Evolutionary conservation across 176 grass and related monocot species (phyloP).

Genomic region (Alopecurus myosuroides): DNA sequence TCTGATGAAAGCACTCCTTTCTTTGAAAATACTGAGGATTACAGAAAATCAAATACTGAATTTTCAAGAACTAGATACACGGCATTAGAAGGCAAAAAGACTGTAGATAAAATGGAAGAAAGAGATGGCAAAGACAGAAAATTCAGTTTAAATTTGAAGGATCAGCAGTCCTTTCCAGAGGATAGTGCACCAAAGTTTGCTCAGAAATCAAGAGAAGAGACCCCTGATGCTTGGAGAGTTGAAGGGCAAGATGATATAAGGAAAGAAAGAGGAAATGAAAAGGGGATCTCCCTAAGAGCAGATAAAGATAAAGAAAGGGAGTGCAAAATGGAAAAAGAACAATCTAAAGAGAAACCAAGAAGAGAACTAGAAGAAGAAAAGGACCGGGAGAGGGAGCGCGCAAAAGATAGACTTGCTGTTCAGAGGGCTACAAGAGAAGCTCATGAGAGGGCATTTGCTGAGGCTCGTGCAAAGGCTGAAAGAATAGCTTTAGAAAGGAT

Average conservation of each 20-base stretch:
- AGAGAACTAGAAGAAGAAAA: slow-evolving; percentile 62
- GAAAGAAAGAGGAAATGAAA: slow-evolving; percentile 23
- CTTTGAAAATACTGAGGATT: slow-evolving; percentile 15
- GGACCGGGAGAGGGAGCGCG: slow-evolving; percentile 76
- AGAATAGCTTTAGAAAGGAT: slow-evolving; percentile 75
- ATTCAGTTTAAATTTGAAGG: neutral
- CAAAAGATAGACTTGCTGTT: slow-evolving; percentile 87
- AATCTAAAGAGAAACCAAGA: slow-evolving; percentile 40
- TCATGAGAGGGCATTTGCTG: slow-evolving; percentile 64
- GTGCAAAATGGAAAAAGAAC: slow-evolving; percentile 45
- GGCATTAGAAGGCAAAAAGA: slow-evolving; percentile 18
- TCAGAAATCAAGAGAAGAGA: slow-evolving; percentile 34
- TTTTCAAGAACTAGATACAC: neutral
- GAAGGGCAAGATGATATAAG: slow-evolving; percentile 37
- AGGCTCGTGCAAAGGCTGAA: slow-evolving; percentile 64
- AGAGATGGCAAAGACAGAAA: slow-evolving; percentile 8
- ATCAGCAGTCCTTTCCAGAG: slow-evolving; percentile 23
- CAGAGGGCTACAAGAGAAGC: slow-evolving; percentile 81
- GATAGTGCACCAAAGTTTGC: slow-evolving; percentile 21
- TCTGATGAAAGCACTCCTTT: slow-evolving; percentile 21
- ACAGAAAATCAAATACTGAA: slow-evolving; percentile 22
- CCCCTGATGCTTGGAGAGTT: slow-evolving; percentile 21
- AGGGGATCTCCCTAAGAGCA: slow-evolving; percentile 10
- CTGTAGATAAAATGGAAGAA: slow-evolving; percentile 23
- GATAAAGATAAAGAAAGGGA: slow-evolving; percentile 52